Conservation (phyloP, 1,284 basidiomycete genomes). For the Abortiporus biennis region DNA sequence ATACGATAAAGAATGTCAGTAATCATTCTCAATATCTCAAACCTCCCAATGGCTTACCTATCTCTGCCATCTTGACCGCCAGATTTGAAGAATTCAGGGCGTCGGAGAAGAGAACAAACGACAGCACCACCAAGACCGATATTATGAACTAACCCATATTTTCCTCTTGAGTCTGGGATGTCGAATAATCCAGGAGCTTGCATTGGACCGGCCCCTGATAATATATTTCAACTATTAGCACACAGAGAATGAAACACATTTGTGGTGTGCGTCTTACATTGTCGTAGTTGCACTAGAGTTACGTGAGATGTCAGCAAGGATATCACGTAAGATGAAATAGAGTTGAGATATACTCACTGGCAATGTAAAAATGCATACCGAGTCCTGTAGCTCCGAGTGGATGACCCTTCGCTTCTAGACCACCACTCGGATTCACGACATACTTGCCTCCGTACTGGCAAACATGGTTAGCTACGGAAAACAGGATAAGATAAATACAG, state of each 20-base stretch:
- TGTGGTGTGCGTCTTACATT: constrained; percentile 38
- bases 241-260: constrained; percentile 3
- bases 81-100: constrained; percentile 66
- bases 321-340: constrained; percentile 9
- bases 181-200: constrained; percentile 71
- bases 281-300: constrained; percentile 66
- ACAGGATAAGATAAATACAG: constrained; percentile 1
- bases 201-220: constrained; percentile 73
- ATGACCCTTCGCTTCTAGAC: constrained; percentile 83
- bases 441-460: constrained; percentile 77
- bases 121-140: constrained; percentile 77
- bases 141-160: constrained; percentile 81
- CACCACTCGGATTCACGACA: constrained; percentile 85
- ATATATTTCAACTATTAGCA: constrained; percentile 1
- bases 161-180: constrained; percentile 56
- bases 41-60: constrained; percentile 36
- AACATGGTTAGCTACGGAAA: constrained; percentile 7
- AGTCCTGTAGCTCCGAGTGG: constrained; percentile 82
- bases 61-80: constrained; percentile 59
- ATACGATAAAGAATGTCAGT: constrained; percentile 4
- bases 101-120: constrained; percentile 67
- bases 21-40: neutral
- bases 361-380: constrained; percentile 86
- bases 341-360: constrained; percentile 45
- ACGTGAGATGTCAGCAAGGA: constrained; percentile 5